A percentile compares a stretch with the other conserved stretches of the same genome.
phyloP scores from a whole-genome alignment of 2,329 filamentous ascomycete species.

The Fusarium sp. region DNA sequence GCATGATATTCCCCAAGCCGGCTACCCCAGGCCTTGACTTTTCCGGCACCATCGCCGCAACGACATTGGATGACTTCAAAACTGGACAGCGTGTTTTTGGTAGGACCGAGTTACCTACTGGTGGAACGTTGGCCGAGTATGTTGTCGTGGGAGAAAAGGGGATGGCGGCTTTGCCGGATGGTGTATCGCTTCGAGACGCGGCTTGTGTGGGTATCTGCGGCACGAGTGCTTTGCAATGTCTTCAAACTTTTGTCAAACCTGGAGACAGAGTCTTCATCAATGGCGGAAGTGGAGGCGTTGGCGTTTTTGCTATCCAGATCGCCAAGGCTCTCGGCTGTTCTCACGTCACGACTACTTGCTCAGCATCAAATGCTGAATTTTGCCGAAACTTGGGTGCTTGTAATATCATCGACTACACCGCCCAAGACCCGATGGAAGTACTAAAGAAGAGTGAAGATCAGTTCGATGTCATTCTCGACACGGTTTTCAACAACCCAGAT shows the following conservation, averaged over 20 bases:
- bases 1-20: constrained; percentile 19
- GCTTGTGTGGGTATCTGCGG: constrained; percentile 36
- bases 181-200: constrained; percentile 20
- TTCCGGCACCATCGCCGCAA: constrained; percentile 32
- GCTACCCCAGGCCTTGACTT: constrained; percentile 38
- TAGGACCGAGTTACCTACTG: constrained; percentile 16
- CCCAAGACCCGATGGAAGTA: not conserved
- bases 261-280: constrained; percentile 27
- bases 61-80: not conserved
- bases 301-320: constrained; percentile 34
- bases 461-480: constrained; percentile 31
- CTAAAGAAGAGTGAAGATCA: not conserved
- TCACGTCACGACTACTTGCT: constrained; percentile 24
- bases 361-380: constrained; percentile 9
- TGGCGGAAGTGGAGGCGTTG: constrained; percentile 38
- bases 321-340: constrained; percentile 28
- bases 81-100: constrained; percentile 28
- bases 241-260: not conserved
- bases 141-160: constrained; percentile 23
- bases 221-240: constrained; percentile 18
- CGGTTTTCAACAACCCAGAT: constrained; percentile 19
- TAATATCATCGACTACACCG: constrained; percentile 26
- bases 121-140: constrained; percentile 38
- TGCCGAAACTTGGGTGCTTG: constrained; percentile 25
- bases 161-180: not conserved